Evolutionary conservation across 768 basidiomycete genomes (phyloP), one percentile per base, ranked within the genome.

Genomic region (Podaxis sp.): DNA sequence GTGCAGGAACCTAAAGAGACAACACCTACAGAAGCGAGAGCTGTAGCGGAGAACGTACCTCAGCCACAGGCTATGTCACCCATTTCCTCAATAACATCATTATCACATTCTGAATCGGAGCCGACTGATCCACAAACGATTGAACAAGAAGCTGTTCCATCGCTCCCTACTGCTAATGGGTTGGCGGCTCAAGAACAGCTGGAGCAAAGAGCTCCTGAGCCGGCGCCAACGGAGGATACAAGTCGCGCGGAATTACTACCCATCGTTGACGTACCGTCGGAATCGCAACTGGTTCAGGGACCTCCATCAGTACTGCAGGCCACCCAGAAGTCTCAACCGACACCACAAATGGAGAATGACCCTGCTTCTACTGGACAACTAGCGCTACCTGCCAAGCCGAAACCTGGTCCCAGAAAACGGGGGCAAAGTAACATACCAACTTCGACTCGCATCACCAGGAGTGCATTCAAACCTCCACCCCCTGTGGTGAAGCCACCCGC

Each of bases 221-320:
- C n/a, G 42, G 42, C 42, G 51, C 21, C 53, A 38, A 28, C 65
- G 62, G 38, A 72, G 67, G 57, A 25, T 66, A 13, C 62, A 13
- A 18, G 66, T 47, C 44, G 63, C 4, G 67, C 65, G n/a, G 70
- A 70, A 59, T 74, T 72, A 59, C 60, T 68, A 25, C 69, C 72
- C 32, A 59, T 64, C 9, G 53, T 67, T n/a, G 35, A 48, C 13
- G 47, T 13, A 48, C 23, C 6, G 0, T 4, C 2, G 42, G 42
- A 44, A 16, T 6, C n/a, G 16, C 42, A 16, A 21, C 16, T 44
- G 42, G 42, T 16, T 18, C 42, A n/a, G 42, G 42, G 6, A 44
- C 18, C 42, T 32, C 32, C 32, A 32, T 32, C 9, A 32, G 32
- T 9, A 32, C 32, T 7, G 7, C 32, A 4, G 7, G 40, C 40